phyloP scores from a whole-genome alignment of 345 rosid species.

The Isatis tinctoria region DNA sequence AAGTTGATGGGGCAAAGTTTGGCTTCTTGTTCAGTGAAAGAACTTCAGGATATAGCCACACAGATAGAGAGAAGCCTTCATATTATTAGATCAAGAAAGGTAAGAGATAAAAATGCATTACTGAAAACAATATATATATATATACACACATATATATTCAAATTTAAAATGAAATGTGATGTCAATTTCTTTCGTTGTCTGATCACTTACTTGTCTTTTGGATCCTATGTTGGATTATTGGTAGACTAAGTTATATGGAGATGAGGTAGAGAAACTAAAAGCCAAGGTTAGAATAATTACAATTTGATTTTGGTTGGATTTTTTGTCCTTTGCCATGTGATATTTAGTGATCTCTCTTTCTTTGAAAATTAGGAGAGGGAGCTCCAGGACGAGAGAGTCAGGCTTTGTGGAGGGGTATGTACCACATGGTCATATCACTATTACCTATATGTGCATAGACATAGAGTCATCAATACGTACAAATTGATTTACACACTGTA shows the following conservation, averaged over 20 bases:
- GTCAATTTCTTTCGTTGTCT: neutral
- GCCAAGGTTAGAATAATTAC: conserved; percentile 35
- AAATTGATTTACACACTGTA: neutral
- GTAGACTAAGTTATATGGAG: conserved; percentile 43
- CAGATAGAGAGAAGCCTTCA: conserved; percentile 50
- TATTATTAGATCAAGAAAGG: conserved; percentile 60
- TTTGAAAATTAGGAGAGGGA: conserved; percentile 39
- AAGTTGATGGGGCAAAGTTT: conserved; percentile 51
- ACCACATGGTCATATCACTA: neutral
- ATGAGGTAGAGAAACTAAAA: conserved; percentile 43
- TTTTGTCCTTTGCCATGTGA: neutral
- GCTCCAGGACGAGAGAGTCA: conserved; percentile 48
- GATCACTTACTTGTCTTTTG: neutral
- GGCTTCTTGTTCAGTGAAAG: conserved; percentile 40
- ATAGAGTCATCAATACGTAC: neutral
- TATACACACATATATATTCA: no score
- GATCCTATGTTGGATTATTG: conserved; percentile 1
- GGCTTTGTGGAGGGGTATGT: conserved; percentile 38
- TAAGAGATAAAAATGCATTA: conserved; percentile 5
- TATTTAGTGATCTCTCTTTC: neutral
- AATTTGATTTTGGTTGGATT: neutral
- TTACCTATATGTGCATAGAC: neutral
- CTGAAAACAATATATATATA: neutral
- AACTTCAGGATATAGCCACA: conserved; percentile 38
- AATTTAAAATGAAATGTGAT: neutral